Base-by-base conservation (phyloP, 495 filamentous ascomycete genomes). In the Aspergillus avenaceus region DNA sequence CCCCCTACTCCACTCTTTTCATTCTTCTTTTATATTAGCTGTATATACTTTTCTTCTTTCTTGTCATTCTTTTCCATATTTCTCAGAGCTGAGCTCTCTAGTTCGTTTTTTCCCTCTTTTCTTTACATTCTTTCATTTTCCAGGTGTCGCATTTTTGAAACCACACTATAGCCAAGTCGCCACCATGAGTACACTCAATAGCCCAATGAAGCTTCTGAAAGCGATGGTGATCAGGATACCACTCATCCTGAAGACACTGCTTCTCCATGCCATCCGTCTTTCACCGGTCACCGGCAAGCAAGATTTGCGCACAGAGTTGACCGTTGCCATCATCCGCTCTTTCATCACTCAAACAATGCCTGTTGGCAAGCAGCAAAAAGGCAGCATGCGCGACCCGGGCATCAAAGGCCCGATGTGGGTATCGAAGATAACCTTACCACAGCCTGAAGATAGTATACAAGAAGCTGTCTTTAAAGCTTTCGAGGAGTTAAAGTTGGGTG, bases 391-490 rank as follows among this genome's bases (percentile, higher is more conserved):
- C 42, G 86, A 87, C 25, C 81, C 81, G 0, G 82, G 80, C 6
- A 72, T 95, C 58, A 89, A 90, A 59, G 88, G 88, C 4, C 78
- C 76, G 25, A 82, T 93, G 58, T 96, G 91, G 91, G 72, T 95
- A 27, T 83, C 80, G 45, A 86, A 82, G 36, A 80, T 84, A 27
- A 75, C 71, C 0, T 65, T 89, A 21, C 76, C 82, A 0, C 63
- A 58, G 22, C 82, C 81, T 12, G 80, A 81, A 47, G 63, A 74
- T 24, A 76, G 83, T 54, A 65, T 86, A 8, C 77, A 82, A 41
- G 70, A 82, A 25, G 65, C 84, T 0, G 61, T 90, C 5, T 70
- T 80, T 34, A 66, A 64, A 27, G 88, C 80, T 6, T 84, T 96
- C 51, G 75, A 86, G 24, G 75, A 74, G 4, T 65, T 93, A 62